Conservation (phyloP, 371 early-diverging fungal species). For the Cokeromyces recurvatus region DNA sequence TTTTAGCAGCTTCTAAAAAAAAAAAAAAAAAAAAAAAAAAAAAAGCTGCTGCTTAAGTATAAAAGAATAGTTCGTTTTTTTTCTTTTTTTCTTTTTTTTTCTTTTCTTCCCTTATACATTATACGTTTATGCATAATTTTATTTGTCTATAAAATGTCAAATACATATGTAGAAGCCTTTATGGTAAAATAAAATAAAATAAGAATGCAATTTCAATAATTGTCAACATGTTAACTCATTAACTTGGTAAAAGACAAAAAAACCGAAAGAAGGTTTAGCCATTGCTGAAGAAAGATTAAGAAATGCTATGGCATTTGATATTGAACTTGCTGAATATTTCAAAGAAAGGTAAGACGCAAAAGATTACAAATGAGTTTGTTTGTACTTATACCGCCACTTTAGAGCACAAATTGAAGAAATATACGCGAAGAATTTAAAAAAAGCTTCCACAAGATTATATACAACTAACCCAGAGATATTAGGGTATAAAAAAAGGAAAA, state of each 20-base stretch:
- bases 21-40: too few species aligned
- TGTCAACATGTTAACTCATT: too few species aligned
- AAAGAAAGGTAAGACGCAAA: slow-evolving; percentile 11
- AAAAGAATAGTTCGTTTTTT: too few species aligned
- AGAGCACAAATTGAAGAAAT: slow-evolving; percentile 20
- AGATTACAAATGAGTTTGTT: neutral
- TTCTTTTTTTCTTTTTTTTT: too few species aligned
- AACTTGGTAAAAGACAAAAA: slow-evolving; percentile 12
- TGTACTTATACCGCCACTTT: neutral
- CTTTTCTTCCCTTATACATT: too few species aligned
- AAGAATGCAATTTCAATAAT: too few species aligned
- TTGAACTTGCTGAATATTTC: slow-evolving; percentile 18
- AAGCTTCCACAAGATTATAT: slow-evolving; percentile 15
- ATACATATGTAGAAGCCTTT: slow-evolving; percentile 5
- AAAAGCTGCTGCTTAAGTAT: too few species aligned
- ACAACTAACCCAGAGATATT: slow-evolving; percentile 6
- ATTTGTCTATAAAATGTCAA: too few species aligned
- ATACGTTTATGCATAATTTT: too few species aligned
- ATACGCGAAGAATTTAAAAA: slow-evolving; percentile 14
- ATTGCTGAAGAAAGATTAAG: slow-evolving; percentile 9
- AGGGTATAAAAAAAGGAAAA: neutral
- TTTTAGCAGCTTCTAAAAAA: too few species aligned
- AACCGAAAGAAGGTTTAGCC: slow-evolving; percentile 13
- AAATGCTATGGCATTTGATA: slow-evolving; percentile 10
- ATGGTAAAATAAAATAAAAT: neutral